Evolutionary conservation across 805 yeast species (phyloP), one percentile per base, ranked within the genome.

Genomic region (Spathaspora gorwiae): DNA sequence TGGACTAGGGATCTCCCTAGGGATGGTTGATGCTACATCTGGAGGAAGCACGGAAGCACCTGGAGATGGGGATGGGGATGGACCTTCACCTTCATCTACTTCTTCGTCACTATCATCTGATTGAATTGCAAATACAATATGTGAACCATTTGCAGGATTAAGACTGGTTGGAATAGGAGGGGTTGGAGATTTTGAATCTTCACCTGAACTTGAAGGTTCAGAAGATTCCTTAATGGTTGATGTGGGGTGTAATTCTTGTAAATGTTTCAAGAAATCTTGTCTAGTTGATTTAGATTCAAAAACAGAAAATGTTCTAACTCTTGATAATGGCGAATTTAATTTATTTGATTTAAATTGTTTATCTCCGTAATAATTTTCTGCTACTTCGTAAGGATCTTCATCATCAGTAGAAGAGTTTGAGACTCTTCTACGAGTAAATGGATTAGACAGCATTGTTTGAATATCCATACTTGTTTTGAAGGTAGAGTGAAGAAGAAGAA

Each of bases 351-450:
- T 45, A 14, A 12, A 6, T 52, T 65, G 72, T 24, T 76, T 59
- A 1, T 85, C 81, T 5, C 87, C 87, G 61, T 86, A 85, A 60
- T 86, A 86, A 26, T 75, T 68, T 40, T 84, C 90, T 0, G 92
- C 77, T n/a, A 68, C 64, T 13, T 84, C 83, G 50, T 72, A 83
- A 0, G 94, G 94, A 57, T 84, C 83, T n/a, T 75, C 78, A 31
- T 76, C 81, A 26, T 68, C 56, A 1, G 58, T 47, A 4, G 82
- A 75, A 2, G 77, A 70, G 35, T 56, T 44, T 2, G 39, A 36
- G 15, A 36, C 30, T 48, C 73, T 55, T 40, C 60, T 54, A 47
- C 59, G 60, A 26, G n/a, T 49, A 14, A 47, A 49, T 13, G 46
- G 47, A 35, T 42, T 42, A 13, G 45, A 35, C 33, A 32, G 38